These are phyloP conservation scores for Selaginella tamariscina DNA, from an alignment of 75 land plant species.

Conservation along the genomic window DNA sequence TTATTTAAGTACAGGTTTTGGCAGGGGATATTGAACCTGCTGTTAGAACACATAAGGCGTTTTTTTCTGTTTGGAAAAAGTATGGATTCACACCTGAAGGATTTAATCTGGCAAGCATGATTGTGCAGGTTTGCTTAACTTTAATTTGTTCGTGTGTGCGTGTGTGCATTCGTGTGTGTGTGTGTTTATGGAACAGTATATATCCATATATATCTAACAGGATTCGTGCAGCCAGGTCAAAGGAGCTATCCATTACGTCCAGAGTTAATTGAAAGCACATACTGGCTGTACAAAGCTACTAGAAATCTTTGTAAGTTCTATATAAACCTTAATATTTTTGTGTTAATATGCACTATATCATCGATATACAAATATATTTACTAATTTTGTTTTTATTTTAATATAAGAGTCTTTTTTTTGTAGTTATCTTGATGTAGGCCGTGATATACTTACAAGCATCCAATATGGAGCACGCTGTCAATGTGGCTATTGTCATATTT, in stretches of 20 bases:
- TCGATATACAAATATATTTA: not conserved
- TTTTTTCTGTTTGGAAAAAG: conserved; percentile 94
- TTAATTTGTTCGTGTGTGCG: not conserved
- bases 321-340: conserved; percentile 26
- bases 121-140: conserved; percentile 58
- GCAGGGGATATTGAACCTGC: conserved; percentile 98
- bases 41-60: conserved; percentile 84
- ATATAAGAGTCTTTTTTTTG: not conserved
- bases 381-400: not conserved
- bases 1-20: conserved; percentile 50
- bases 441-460: conserved; percentile 82
- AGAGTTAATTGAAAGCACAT: conserved; percentile 98
- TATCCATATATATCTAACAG: conserved; percentile 1
- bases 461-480: conserved; percentile 87
- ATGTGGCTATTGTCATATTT: conserved; percentile 98
- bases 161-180: not conserved
- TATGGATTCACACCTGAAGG: conserved; percentile 99
- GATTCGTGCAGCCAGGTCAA: conserved; percentile 71
- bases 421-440: conserved; percentile 93
- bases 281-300: conserved; percentile 98
- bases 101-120: conserved; percentile 81
- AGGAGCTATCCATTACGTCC: conserved; percentile 96
- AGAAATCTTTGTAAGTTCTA: conserved; percentile 77
- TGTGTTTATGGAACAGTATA: not conserved
- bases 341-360: not conserved